phyloP scores from a whole-genome alignment of 2,329 filamentous ascomycete genomes.

The Alternaria sp. region DNA sequence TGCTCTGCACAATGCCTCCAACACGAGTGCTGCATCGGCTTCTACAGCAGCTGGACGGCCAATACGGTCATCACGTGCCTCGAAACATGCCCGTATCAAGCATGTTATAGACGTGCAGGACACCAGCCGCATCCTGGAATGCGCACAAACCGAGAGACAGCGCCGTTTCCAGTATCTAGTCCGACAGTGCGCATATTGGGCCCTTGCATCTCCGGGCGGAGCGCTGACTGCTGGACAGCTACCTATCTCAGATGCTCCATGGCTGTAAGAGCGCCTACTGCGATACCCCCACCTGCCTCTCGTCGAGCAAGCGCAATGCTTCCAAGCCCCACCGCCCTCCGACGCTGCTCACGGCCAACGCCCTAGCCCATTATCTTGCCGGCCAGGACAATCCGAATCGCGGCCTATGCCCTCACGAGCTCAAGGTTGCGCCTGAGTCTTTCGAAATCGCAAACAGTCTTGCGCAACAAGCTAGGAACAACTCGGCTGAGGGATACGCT shows the following conservation, averaged over 20 bases:
- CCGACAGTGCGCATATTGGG: constrained; percentile 34
- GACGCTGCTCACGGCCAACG: constrained; percentile 81
- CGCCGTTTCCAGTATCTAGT: constrained; percentile 46
- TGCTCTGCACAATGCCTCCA: neutral
- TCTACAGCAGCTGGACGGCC: neutral
- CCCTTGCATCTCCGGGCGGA: constrained; percentile 14
- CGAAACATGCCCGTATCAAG: constrained; percentile 3
- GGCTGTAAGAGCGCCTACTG: constrained; percentile 77
- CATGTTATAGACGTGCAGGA: constrained; percentile 36
- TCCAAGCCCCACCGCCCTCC: constrained; percentile 78
- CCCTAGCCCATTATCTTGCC: constrained; percentile 80
- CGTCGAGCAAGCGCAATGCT: constrained; percentile 73
- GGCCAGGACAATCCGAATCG: constrained; percentile 79
- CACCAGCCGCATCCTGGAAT: constrained; percentile 43
- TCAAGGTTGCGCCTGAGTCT: constrained; percentile 43
- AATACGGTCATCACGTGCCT: constrained; percentile 7
- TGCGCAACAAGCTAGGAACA: neutral
- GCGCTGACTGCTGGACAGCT: constrained; percentile 60
- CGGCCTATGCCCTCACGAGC: constrained; percentile 68
- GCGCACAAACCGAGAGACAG: constrained; percentile 39
- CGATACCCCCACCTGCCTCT: constrained; percentile 80
- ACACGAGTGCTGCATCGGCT: neutral
- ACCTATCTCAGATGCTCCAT: constrained; percentile 80
- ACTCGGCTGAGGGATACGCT: constrained; percentile 9
- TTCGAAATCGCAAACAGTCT: constrained; percentile 34